Conservation (phyloP, 768 basidiomycete species). For the Tephrocybe rancida region DNA sequence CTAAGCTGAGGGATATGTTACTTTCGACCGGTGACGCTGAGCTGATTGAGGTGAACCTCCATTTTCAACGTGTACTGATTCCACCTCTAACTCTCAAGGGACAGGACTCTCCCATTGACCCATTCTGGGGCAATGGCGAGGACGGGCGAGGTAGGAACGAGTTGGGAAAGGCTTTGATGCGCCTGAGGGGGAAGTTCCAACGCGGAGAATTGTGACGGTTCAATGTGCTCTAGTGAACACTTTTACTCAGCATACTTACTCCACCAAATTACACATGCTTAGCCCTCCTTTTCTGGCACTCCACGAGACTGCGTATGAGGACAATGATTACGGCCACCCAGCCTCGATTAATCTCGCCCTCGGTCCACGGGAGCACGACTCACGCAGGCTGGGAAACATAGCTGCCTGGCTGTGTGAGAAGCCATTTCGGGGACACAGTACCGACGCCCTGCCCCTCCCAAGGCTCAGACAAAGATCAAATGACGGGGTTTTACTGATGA, state of each 20-base stretch:
- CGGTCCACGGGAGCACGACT: too few relatives aligned
- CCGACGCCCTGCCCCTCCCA: too few relatives aligned
- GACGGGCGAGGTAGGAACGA: constrained; percentile 71
- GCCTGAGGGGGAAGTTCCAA: constrained; percentile 56
- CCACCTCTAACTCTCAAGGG: neutral
- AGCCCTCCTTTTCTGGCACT: too few relatives aligned
- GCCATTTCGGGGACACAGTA: too few relatives aligned
- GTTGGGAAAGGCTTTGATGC: constrained; percentile 69
- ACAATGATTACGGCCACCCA: too few relatives aligned
- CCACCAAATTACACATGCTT: neutral
- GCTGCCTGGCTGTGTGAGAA: too few relatives aligned
- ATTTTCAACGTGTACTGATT: neutral
- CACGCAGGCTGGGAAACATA: too few relatives aligned
- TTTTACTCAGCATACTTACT: neutral
- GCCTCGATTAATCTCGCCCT: too few relatives aligned
- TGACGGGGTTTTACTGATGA: too few relatives aligned
- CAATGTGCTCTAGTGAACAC: too few relatives aligned
- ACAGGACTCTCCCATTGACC: constrained; percentile 70
- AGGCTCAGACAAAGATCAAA: too few relatives aligned
- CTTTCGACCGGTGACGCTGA: constrained; percentile 67
- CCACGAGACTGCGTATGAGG: too few relatives aligned
- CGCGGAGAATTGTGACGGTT: constrained; percentile 24
- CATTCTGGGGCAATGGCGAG: constrained; percentile 75
- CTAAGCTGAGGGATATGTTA: constrained; percentile 54
- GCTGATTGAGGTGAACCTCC: constrained; percentile 58